Conservation (phyloP, 108 stramenopile genomes). For the Licmophora abbreviata region DNA sequence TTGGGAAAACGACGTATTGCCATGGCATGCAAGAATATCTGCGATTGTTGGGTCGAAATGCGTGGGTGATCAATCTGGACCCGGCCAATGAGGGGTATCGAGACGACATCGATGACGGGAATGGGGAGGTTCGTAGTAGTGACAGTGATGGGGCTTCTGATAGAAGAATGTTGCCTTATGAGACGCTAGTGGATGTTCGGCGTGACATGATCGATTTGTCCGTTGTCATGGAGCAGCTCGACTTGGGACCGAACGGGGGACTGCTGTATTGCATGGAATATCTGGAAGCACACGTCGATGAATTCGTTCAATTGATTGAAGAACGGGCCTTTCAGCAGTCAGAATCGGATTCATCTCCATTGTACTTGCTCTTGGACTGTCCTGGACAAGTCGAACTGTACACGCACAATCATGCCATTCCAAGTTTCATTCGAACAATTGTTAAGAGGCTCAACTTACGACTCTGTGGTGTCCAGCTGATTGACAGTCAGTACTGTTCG, state of each 20-base stretch:
- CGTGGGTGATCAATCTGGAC: constrained; percentile 94
- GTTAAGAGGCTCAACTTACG: constrained; percentile 74
- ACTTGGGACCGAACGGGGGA: constrained; percentile 96
- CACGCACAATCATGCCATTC: constrained; percentile 77
- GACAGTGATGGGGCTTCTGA: constrained; percentile 14
- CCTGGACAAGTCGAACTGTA: constrained; percentile 98
- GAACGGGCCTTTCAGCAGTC: constrained; percentile 6
- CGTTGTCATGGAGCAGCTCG: constrained; percentile 84
- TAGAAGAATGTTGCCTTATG: constrained; percentile 45
- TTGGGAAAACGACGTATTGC: constrained; percentile 97
- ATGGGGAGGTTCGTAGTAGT: constrained; percentile 7
- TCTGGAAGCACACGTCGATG: constrained; percentile 66
- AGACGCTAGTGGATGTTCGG: constrained; percentile 67
- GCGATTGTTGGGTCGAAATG: constrained; percentile 73
- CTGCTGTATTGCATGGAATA: constrained; percentile 96
- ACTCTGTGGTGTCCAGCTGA: constrained; percentile 88
- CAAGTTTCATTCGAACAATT: constrained; percentile 55
- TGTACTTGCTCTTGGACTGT: constrained; percentile 91
- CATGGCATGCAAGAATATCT: constrained; percentile 93
- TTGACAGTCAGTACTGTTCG: constrained; percentile 92
- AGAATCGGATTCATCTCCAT: constrained; percentile 1
- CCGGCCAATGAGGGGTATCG: constrained; percentile 85
- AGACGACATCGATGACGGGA: constrained; percentile 4
- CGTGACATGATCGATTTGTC: constrained; percentile 68
- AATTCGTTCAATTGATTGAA: constrained; percentile 39